Percentiles rank a stretch among this genome's conserved stretches.
Conservation (phyloP, 352 stramenopile genomes). For the Phytophthora pisi region DNA sequence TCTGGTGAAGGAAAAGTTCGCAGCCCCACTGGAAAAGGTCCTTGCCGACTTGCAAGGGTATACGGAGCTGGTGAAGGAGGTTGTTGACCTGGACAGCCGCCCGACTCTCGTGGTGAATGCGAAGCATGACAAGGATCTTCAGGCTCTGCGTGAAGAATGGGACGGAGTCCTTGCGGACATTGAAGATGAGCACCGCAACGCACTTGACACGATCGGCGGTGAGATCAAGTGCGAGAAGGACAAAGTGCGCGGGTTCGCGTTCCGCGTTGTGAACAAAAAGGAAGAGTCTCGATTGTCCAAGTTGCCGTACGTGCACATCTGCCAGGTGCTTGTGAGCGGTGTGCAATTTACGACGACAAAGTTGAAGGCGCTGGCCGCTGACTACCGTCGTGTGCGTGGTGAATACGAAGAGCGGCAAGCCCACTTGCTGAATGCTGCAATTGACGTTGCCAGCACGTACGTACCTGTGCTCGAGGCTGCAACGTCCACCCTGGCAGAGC, state of each 20-base stretch:
- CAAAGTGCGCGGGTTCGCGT: constrained; percentile 91
- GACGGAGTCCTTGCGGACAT: constrained; percentile 71
- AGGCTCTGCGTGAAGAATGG: constrained; percentile 77
- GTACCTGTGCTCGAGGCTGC: constrained; percentile 94
- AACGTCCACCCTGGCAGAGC: constrained; percentile 83
- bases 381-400: constrained; percentile 82
- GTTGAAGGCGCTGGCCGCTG: constrained; percentile 84
- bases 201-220: constrained; percentile 65
- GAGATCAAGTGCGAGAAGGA: constrained; percentile 94
- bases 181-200: constrained; percentile 82
- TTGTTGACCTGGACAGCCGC: constrained; percentile 84
- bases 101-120: constrained; percentile 81
- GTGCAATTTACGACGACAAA: constrained; percentile 97
- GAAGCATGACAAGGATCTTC: constrained; percentile 86
- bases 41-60: constrained; percentile 70
- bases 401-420: constrained; percentile 94
- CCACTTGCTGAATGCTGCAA: constrained; percentile 91
- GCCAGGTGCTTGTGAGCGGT: constrained; percentile 96
- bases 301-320: constrained; percentile 89
- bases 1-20: constrained; percentile 59
- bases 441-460: constrained; percentile 96
- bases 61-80: constrained; percentile 76
- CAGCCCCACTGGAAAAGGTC: constrained; percentile 56
- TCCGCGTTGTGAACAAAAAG: constrained; percentile 95
- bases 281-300: constrained; percentile 92